Evolutionary conservation across 768 basidiomycete genomes (phyloP), one percentile per base, ranked within the genome.

Genomic region (Dacryopinax spathularia): DNA sequence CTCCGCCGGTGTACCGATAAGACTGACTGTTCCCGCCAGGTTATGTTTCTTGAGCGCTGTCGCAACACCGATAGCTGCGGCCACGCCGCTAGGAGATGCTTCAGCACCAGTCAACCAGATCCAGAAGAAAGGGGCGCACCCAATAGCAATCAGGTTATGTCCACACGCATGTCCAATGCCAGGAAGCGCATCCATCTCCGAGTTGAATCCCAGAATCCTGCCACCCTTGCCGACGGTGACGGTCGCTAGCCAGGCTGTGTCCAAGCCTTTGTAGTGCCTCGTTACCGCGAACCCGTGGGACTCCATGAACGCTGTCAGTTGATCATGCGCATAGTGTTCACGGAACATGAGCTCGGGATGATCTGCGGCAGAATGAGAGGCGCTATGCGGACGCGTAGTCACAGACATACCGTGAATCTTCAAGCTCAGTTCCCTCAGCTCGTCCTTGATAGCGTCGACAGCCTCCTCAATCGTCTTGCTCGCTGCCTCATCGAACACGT

Each of bases 91-190:
- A 22, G 7, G 7, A 6, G 6, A 22, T 36, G 35, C n/a, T n/a
- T n/a, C n/a, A n/a, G n/a, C n/a, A 36, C 35, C 35, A 9, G 18
- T 15, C 4, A 41, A 41, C 18, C 16, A 22, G 10, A 36, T 9
- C 35, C 9, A 18, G 18, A 41, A 18, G 39, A 41, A 4, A 22
- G 22, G 39, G 39, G 22, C 39, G 39, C 18, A 41, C 39, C 78
- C 68, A 25, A 90, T 87, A 0, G 86, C 88, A 60, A 91, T 91
- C 60, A 91, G 76, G 68, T 91, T 91, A 70, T 91, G 89, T 1
- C 89, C 89, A 68, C 89, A 91, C 6, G 56, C 43, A 35, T 71
- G 68, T 15, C 74, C 74, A 39, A 75, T 75, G 7, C 80, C 70
- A 5, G 72, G 70, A 34, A 86, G 74, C 1, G 85, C 85, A 62